Evolutionary conservation across 345 rosid genomes (phyloP).

Genomic region (Adansonia digitata): DNA sequence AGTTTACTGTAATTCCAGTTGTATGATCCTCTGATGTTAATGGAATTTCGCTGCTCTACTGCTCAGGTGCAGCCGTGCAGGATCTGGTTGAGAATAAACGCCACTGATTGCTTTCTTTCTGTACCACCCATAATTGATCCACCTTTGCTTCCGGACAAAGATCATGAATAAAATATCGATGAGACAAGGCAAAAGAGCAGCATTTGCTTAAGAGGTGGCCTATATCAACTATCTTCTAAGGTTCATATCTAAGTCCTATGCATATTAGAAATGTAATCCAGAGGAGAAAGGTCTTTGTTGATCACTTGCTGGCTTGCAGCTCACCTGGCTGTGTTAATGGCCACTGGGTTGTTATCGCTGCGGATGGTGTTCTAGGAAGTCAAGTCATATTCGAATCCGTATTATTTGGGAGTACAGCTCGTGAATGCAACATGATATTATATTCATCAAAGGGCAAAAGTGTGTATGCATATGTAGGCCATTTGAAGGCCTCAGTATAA

Average conservation of each 20-base stretch:
- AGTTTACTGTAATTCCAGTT: background rate
- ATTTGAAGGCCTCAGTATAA: background rate
- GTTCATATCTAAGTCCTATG: background rate
- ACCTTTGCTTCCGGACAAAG: slow-evolving; percentile 15
- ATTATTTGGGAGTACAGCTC: background rate
- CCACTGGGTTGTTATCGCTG: too few species aligned
- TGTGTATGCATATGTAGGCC: background rate
- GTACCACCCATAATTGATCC: slow-evolving; percentile 28
- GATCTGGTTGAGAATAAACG: too few species aligned
- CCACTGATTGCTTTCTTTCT: background rate
- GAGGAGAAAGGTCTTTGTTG: background rate
- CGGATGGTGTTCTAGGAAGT: slow-evolving; percentile 11
- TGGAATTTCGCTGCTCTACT: too few species aligned
- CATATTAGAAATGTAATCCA: background rate
- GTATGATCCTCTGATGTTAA: background rate
- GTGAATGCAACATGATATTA: background rate
- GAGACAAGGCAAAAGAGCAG: slow-evolving; percentile 33
- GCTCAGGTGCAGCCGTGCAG: too few species aligned
- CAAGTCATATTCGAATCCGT: background rate
- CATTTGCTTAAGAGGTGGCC: slow-evolving; percentile 41
- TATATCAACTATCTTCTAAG: slow-evolving; percentile 42
- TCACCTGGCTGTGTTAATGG: background rate
- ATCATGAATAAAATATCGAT: slow-evolving; percentile 20
- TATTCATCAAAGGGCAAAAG: background rate
- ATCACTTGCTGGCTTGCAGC: background rate